phyloP scores from a whole-genome alignment of 768 basidiomycete species.

The Trametes sanguinea region DNA sequence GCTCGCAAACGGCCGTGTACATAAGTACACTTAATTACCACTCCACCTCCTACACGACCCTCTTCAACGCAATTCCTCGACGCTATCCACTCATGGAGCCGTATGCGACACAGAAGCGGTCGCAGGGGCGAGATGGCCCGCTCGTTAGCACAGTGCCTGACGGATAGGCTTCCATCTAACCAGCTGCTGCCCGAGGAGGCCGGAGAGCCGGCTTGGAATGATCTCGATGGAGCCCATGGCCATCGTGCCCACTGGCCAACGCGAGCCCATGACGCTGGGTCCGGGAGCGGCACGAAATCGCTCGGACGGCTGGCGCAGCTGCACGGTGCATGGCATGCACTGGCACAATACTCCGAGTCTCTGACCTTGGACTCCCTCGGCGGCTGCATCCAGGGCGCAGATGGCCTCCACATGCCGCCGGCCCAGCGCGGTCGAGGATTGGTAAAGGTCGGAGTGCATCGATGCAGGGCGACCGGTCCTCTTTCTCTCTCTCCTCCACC shows the following conservation, averaged over 20 bases:
- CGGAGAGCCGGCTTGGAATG: neutral
- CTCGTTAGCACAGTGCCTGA: no score
- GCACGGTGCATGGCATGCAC: neutral
- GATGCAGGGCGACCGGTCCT: neutral
- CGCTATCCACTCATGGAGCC: no score
- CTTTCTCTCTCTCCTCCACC: neutral
- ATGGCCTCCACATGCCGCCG: neutral
- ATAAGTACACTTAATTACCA: no score
- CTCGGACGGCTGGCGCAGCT: neutral
- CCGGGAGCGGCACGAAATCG: neutral
- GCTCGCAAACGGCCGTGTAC: no score
- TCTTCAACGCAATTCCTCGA: no score
- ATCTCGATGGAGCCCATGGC: constrained; percentile 4
- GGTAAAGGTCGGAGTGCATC: neutral
- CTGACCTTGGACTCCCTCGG: neutral
- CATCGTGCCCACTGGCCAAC: no score
- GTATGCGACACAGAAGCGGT: no score
- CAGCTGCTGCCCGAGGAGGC: no score
- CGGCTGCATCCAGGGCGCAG: no score
- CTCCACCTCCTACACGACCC: no score
- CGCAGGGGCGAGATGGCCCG: no score
- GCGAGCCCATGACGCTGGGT: neutral
- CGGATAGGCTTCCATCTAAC: no score
- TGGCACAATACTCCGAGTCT: neutral
- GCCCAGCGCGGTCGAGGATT: neutral